phyloP scores from a whole-genome alignment of 2,329 filamentous ascomycete genomes.

The Fusarium fujikuroi region DNA sequence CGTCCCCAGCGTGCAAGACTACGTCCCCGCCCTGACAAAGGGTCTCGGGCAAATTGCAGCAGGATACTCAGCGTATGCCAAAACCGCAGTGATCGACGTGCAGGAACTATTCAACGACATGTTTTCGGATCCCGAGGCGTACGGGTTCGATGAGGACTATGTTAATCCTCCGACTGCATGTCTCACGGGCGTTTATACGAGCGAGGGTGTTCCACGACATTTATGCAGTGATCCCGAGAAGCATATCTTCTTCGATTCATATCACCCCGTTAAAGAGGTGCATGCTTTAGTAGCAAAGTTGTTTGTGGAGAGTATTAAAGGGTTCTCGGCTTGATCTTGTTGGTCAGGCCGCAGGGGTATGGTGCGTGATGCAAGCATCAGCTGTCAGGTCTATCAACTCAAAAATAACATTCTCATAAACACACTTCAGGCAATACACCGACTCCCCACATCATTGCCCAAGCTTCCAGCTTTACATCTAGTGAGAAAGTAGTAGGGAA shows the following conservation, averaged over 20 bases:
- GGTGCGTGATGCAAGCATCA: background rate
- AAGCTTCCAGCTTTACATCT: background rate
- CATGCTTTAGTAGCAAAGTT: constrained; percentile 18
- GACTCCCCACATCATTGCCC: background rate
- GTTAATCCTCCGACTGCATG: constrained; percentile 25
- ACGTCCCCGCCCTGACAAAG: background rate
- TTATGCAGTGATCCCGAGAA: constrained; percentile 24
- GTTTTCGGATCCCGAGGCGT: background rate
- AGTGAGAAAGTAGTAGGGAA: background rate
- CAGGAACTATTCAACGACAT: constrained; percentile 2
- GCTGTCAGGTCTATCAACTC: background rate
- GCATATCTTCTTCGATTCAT: constrained; percentile 27
- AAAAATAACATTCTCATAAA: background rate
- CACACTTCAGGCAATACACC: background rate
- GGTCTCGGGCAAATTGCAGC: constrained; percentile 8
- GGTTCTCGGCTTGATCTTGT: background rate
- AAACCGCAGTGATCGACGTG: constrained; percentile 11
- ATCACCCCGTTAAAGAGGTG: constrained; percentile 22
- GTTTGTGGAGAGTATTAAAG: background rate
- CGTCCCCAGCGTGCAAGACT: constrained; percentile 6
- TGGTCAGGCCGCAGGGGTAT: background rate
- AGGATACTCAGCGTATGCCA: constrained; percentile 3
- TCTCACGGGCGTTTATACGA: constrained; percentile 18
- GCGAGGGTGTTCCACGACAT: constrained; percentile 14
- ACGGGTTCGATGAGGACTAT: constrained; percentile 14